A percentile compares a stretch with the other conserved stretches of the same genome.
Evolutionary conservation across 2,329 filamentous ascomycete species (phyloP).

Genomic region (Diaporthe velutina): DNA sequence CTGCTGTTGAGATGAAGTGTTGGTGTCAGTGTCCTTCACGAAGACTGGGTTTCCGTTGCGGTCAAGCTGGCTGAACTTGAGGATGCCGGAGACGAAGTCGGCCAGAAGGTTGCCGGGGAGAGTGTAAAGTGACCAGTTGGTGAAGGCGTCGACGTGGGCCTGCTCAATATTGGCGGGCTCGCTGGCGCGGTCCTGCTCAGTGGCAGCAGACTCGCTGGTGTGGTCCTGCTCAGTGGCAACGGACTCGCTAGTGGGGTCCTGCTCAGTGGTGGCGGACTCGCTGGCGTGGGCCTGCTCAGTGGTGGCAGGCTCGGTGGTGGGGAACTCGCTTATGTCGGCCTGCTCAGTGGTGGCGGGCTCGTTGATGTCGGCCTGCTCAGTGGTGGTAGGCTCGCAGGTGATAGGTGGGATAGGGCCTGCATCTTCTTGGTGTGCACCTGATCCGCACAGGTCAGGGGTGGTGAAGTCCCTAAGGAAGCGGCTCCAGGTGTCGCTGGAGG

Average conservation of each 20-base stretch:
- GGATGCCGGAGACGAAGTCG: conserved; percentile 68
- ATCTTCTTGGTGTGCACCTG: background rate
- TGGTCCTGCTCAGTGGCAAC: background rate
- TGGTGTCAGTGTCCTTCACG: conserved; percentile 62
- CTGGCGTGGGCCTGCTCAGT: background rate
- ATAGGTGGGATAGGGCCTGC: background rate
- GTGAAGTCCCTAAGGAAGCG: conserved; percentile 27
- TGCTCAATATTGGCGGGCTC: background rate
- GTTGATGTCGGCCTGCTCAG: background rate
- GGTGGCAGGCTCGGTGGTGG: background rate
- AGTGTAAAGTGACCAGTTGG: conserved; percentile 45
- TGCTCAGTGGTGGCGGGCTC: background rate
- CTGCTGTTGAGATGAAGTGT: conserved; percentile 51
- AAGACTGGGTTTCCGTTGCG: conserved; percentile 67
- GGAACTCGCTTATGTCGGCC: background rate
- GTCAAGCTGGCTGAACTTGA: conserved; percentile 59
- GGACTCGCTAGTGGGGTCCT: background rate
- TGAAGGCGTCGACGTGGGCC: conserved; percentile 64
- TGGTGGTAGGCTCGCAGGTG: background rate
- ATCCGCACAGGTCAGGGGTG: background rate
- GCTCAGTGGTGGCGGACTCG: background rate
- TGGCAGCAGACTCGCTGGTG: background rate
- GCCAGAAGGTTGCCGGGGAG: conserved; percentile 59
- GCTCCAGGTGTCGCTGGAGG: conserved; percentile 10
- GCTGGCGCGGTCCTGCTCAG: background rate